Conservation (phyloP, 345 rosid genomes). For the Eucalyptus rudis region DNA sequence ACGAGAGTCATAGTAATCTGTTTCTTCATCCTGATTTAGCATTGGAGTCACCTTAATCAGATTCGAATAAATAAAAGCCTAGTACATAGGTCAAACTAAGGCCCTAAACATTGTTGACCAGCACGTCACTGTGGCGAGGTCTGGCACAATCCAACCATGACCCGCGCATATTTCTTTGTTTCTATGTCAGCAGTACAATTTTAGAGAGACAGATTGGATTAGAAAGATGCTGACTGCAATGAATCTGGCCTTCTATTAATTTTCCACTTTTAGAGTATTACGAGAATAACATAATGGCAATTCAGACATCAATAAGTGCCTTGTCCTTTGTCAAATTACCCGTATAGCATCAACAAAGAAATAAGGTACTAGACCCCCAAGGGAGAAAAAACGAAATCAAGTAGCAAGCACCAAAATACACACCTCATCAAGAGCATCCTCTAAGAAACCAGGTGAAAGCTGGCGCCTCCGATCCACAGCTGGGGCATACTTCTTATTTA, state of each 20-base stretch:
- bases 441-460: constrained; percentile 91
- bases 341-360: background rate
- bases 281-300: background rate
- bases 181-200: background rate
- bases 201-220: background rate
- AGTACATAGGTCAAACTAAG: background rate
- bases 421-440: constrained; percentile 97
- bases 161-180: background rate
- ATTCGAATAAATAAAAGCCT: background rate
- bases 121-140: background rate
- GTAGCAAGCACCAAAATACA: background rate
- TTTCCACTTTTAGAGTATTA: background rate
- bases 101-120: background rate
- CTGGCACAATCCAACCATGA: background rate
- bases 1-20: constrained; percentile 68
- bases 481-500: constrained; percentile 72
- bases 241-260: background rate
- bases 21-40: constrained; percentile 59
- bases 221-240: background rate
- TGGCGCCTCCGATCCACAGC: constrained; percentile 57
- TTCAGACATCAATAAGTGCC: background rate
- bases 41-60: background rate
- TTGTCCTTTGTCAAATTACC: background rate
- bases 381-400: background rate
- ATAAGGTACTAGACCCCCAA: background rate